Evolutionary conservation across 176 grass and related monocot genomes (phyloP).

Genomic region (Aechmea fasciata): DNA sequence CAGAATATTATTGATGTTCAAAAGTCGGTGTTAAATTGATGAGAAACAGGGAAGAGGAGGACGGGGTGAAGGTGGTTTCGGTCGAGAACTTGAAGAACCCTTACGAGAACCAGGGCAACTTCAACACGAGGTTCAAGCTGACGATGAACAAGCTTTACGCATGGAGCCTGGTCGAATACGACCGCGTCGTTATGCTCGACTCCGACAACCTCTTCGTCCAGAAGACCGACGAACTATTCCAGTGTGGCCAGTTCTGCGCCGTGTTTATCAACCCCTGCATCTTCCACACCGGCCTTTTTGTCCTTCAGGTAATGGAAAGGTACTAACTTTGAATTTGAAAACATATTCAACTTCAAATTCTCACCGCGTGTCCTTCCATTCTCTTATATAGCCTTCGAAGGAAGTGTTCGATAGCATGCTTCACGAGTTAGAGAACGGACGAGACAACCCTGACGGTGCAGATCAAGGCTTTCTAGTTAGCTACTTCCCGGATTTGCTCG

Average conservation of each 20-base stretch:
- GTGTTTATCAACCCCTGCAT: conserved; percentile 99
- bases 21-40: neutral
- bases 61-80: conserved; percentile 69
- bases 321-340: neutral
- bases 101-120: conserved; percentile 68
- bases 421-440: conserved; percentile 63
- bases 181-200: conserved; percentile 91
- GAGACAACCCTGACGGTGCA: conserved; percentile 71
- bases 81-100: conserved; percentile 94
- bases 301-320: conserved; percentile 55
- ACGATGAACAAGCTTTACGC: conserved; percentile 97
- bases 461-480: conserved; percentile 87
- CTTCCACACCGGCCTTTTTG: conserved; percentile 96
- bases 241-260: conserved; percentile 90
- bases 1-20: too few relatives aligned
- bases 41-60: conserved; percentile 66
- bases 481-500: conserved; percentile 84
- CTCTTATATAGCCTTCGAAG: conserved; percentile 61
- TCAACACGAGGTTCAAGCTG: conserved; percentile 80
- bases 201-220: conserved; percentile 95
- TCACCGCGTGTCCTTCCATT: neutral
- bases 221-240: conserved; percentile 87
- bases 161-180: conserved; percentile 76
- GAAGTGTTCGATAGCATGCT: conserved; percentile 87
- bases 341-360: neutral